Base-by-base conservation (phyloP, 352 stramenopile species). In the Globisporangium abappressorium region DNA sequence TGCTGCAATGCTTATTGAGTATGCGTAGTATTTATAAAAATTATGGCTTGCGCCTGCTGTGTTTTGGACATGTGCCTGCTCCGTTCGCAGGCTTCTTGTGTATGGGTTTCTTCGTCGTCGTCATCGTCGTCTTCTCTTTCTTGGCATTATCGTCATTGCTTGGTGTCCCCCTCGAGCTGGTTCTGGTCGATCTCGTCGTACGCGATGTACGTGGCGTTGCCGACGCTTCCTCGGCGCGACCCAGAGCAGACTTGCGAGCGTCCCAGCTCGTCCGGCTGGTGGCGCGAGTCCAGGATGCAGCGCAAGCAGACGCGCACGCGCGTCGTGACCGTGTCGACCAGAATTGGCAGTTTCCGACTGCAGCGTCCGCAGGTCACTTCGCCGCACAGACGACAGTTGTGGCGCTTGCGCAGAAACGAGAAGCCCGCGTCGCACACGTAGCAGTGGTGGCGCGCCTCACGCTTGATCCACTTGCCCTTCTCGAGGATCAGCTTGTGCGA, bases 241-340 rank as follows among this genome's bases (percentile, higher is more conserved):
- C n/a, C 38, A 1, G 11, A 20, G 20, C 24, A 55, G 30, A 88
- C 69, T 64, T 88, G 64, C 14, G 64, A 66, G 20, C 72, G 70
- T 0, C 75, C 75, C 11, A 78, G 54, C 36, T 82, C 84, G 65
- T 92, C 84, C 15, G 82, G 82, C 47, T 90, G 76, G 63, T 79
- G 80, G 51, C 87, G 73, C 3, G 83, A 89, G 69, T 86, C 75
- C 24, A 93, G 62, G 66, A 94, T 91, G 75, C 87, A 94, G 64
- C 82, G 76, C 53, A 94, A 66, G 67, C 87, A 94, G 34, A 92
- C 84, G 26, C 87, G 89, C 46, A 94, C 85, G 24, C 81, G 83
- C 2, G 81, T 82, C 12, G 80, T 87, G 59, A 83, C 74, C 0
- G 77, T 68, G 26, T 88, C 82, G 11, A 90, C 81, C 24, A 92